Conservation (phyloP, 2,329 filamentous ascomycete species). For the Aschersonia sp. region DNA sequence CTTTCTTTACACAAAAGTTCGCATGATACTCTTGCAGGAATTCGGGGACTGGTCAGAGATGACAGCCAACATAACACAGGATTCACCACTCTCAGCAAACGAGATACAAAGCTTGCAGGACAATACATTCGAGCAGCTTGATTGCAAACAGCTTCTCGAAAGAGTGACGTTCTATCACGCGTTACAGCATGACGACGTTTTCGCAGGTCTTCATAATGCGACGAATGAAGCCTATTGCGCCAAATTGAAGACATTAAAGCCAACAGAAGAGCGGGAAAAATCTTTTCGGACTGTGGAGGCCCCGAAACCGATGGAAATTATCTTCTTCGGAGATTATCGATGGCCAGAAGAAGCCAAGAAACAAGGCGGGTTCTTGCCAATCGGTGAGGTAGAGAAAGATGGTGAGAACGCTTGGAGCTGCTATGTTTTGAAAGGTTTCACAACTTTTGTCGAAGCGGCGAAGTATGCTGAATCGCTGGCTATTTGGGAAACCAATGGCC, state of each 20-base stretch:
- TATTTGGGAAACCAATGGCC: background rate
- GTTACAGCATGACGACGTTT: background rate
- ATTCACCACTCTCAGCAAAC: background rate
- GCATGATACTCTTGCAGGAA: background rate
- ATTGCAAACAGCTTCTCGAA: background rate
- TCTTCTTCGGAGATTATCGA: background rate
- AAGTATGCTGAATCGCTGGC: background rate
- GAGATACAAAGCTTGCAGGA: background rate
- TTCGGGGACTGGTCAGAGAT: background rate
- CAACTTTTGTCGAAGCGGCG: background rate
- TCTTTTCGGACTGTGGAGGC: background rate
- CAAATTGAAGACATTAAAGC: background rate
- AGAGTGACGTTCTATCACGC: background rate
- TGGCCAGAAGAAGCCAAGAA: slow-evolving; percentile 1
- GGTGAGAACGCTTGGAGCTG: background rate
- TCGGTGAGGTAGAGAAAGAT: background rate
- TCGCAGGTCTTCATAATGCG: background rate
- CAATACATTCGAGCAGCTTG: background rate
- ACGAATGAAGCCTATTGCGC: background rate
- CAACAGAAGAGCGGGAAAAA: background rate
- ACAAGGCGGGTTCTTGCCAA: background rate
- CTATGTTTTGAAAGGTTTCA: background rate
- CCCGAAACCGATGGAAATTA: background rate
- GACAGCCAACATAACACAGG: background rate
- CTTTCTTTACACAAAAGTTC: background rate